Percentiles rank a stretch among this genome's conserved stretches.
Evolutionary conservation across 83 land plant species (phyloP).

Genomic region (Thuja plicata): DNA sequence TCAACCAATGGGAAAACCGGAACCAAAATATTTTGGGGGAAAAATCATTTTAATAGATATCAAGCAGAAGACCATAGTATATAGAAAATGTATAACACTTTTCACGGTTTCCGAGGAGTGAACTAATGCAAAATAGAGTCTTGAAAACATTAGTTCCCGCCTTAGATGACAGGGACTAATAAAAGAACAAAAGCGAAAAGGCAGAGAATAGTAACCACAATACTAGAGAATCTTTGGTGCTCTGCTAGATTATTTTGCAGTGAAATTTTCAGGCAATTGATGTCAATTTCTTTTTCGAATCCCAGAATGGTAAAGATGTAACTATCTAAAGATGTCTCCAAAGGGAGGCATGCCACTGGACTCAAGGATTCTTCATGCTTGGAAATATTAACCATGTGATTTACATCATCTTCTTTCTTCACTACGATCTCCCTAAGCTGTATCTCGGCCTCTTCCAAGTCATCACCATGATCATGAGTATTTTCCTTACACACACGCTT

Average conservation of each 20-base stretch:
- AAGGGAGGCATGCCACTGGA: neutral
- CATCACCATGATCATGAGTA: neutral
- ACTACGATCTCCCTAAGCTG: neutral
- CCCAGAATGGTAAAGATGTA: constrained; percentile 1
- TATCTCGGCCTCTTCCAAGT: neutral
- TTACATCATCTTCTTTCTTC: neutral
- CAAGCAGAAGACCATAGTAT: too few species aligned
- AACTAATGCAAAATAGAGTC: too few species aligned
- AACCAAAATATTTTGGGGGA: too few species aligned
- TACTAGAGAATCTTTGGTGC: constrained; percentile 11
- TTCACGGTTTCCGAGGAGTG: accelerated
- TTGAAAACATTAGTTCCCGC: too few species aligned
- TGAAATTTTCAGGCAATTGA: neutral
- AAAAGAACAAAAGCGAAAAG: neutral
- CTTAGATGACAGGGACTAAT: too few species aligned
- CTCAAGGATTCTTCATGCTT: neutral
- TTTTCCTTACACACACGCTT: neutral
- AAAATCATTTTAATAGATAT: too few species aligned
- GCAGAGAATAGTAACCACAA: neutral
- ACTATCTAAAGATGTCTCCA: neutral
- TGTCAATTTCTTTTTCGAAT: neutral
- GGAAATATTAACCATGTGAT: neutral
- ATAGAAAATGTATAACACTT: too few species aligned
- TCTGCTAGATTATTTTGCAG: neutral
- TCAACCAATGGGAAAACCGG: too few species aligned